Conservation (phyloP, 192 early-diverging fungal species). For the Gorgonomyces haynaldii region DNA sequence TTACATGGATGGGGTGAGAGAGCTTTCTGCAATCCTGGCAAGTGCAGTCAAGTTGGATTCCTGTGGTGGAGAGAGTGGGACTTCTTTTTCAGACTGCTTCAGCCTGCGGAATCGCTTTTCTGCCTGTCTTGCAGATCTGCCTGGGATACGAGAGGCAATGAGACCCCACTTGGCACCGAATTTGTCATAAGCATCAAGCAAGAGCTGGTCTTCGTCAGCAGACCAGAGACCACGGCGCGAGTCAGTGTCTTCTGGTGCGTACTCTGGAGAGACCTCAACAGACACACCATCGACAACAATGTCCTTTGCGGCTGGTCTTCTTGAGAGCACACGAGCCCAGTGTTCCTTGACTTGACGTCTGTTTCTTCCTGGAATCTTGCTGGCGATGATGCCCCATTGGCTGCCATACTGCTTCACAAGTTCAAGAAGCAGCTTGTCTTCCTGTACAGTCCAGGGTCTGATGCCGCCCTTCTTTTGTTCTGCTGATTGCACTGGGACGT, state of each 20-base stretch:
- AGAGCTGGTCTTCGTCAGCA: conserved; percentile 16
- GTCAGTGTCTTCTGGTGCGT: background rate
- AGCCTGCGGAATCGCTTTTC: conserved; percentile 6
- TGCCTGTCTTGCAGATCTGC: background rate
- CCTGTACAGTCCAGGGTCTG: conserved; percentile 12
- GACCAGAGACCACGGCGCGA: conserved; percentile 15
- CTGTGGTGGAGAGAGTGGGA: too few species aligned
- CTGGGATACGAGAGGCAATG: conserved; percentile 2
- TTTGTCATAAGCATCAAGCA: conserved; percentile 11
- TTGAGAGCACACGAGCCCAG: conserved; percentile 21
- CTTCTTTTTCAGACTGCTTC: conserved; percentile 3
- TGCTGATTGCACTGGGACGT: background rate
- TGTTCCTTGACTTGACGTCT: conserved; percentile 25
- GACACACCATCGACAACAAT: conserved; percentile 10
- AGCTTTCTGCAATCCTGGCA: background rate
- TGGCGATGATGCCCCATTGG: conserved; percentile 8
- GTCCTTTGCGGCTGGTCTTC: conserved; percentile 9
- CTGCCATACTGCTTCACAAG: conserved; percentile 1
- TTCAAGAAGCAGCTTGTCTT: conserved; percentile 9
- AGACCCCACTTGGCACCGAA: conserved; percentile 5
- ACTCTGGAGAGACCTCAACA: background rate
- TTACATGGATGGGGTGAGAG: background rate
- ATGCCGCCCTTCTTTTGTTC: conserved; percentile 13
- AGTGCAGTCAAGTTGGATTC: background rate
- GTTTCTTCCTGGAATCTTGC: conserved; percentile 9